Evolutionary conservation across 352 stramenopile genomes (phyloP).

Genomic region (Phytophthora fragariaefolia): DNA sequence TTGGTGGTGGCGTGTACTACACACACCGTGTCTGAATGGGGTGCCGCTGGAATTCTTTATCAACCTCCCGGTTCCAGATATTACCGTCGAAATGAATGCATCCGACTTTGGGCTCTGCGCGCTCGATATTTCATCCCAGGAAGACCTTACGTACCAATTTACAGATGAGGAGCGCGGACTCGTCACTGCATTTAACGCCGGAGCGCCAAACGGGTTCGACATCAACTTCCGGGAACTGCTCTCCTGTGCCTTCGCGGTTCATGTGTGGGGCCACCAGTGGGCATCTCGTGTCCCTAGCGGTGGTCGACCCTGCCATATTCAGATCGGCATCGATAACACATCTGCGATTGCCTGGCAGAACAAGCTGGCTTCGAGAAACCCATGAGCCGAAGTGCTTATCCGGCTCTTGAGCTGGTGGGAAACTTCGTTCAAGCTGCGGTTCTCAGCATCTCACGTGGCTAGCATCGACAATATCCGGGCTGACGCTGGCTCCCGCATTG

Average conservation of each 20-base stretch:
- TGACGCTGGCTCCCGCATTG: neutral
- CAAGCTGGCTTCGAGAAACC: too few species aligned
- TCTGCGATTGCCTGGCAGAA: too few species aligned
- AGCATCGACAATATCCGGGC: neutral
- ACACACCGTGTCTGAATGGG: constrained; percentile 10
- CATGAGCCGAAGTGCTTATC: constrained; percentile 14
- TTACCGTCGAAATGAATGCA: neutral
- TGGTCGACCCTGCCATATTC: constrained; percentile 4
- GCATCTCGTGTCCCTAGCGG: too few species aligned
- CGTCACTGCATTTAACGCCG: neutral
- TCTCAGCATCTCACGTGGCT: constrained; percentile 9
- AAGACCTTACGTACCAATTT: neutral
- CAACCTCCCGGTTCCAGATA: neutral
- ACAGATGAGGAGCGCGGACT: neutral
- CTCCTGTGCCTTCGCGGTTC: constrained; percentile 4
- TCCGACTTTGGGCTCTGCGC: constrained; percentile 23
- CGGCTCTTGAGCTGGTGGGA: constrained; percentile 5
- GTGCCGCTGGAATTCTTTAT: constrained; percentile 15
- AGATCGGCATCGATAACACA: constrained; percentile 25
- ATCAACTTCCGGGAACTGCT: constrained; percentile 36
- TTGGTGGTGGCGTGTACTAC: constrained; percentile 24
- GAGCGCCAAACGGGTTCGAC: neutral
- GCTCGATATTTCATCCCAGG: neutral
- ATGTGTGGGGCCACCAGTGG: neutral
- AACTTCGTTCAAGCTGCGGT: neutral